A percentile compares a stretch with the other conserved stretches of the same genome.
Conservation (phyloP, 1,284 basidiomycete genomes). For the Trametes polyzona region DNA sequence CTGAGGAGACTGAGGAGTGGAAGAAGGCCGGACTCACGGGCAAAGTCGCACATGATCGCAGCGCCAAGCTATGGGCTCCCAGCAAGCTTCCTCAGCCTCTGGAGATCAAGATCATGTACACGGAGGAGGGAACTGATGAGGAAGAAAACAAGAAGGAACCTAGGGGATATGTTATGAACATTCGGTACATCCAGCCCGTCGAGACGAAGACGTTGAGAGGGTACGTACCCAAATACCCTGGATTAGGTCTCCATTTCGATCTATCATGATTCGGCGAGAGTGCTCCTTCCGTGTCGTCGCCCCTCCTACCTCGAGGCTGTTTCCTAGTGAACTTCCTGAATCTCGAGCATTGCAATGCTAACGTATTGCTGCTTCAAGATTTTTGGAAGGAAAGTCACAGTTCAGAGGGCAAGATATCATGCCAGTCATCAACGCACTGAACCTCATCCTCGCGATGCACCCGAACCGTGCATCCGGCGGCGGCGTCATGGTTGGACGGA, state of each 20-base stretch:
- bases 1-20: constrained; percentile 66
- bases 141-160: constrained; percentile 38
- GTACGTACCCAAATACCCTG: constrained; percentile 49
- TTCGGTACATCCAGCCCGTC: constrained; percentile 61
- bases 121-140: constrained; percentile 66
- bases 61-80: constrained; percentile 65
- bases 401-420: constrained; percentile 66
- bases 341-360: constrained; percentile 18
- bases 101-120: constrained; percentile 56
- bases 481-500: constrained; percentile 75
- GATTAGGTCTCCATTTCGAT: neutral
- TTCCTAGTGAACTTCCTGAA: no score
- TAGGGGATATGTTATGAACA: constrained; percentile 65
- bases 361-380: constrained; percentile 42
- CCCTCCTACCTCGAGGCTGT: no score
- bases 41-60: constrained; percentile 70
- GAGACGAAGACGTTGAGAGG: constrained; percentile 59
- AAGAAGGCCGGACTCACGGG: constrained; percentile 50
- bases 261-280: no score
- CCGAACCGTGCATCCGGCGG: constrained; percentile 60
- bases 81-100: constrained; percentile 61
- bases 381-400: constrained; percentile 61
- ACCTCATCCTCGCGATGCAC: constrained; percentile 67
- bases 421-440: constrained; percentile 73
- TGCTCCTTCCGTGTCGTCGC: no score